Conservation (phyloP, 306 rosid genomes). For the Cyamopsis tetragonoloba region DNA sequence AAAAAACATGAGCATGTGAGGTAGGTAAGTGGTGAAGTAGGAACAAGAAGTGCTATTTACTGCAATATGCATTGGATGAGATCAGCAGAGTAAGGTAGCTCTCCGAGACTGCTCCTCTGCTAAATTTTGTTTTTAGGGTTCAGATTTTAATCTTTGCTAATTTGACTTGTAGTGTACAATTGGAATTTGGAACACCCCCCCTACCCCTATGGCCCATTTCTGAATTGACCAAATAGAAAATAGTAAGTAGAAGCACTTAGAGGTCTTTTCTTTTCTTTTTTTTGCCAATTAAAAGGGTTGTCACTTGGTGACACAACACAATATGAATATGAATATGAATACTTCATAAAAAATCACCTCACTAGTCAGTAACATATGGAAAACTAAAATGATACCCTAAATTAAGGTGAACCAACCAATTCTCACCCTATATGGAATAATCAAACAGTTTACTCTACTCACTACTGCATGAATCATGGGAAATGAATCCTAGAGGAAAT, state of each 20-base stretch:
- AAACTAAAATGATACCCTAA: too few species aligned
- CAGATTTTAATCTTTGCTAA: neutral
- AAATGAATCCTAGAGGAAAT: too few species aligned
- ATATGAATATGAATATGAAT: too few species aligned
- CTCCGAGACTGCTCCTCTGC: conserved; percentile 15
- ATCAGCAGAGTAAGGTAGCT: conserved; percentile 9
- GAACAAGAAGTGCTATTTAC: conserved; percentile 15
- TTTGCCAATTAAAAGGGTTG: neutral
- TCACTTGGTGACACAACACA: too few species aligned
- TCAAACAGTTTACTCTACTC: too few species aligned
- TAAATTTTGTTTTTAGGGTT: neutral
- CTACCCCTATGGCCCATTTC: conserved; percentile 13
- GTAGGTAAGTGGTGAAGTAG: conserved; percentile 7
- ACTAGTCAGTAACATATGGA: too few species aligned
- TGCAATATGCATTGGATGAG: conserved; percentile 14
- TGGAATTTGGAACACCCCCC: conserved; percentile 12
- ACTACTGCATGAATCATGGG: too few species aligned
- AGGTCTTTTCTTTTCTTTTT: neutral
- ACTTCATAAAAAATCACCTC: too few species aligned
- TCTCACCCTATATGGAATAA: too few species aligned
- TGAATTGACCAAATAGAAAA: neutral
- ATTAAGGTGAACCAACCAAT: too few species aligned
- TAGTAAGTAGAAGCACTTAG: neutral
- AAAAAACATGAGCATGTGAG: conserved; percentile 26
- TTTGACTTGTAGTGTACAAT: neutral